Base-by-base conservation (phyloP, 2,329 filamentous ascomycete genomes). In the Neopestalotiopsis sp. region DNA sequence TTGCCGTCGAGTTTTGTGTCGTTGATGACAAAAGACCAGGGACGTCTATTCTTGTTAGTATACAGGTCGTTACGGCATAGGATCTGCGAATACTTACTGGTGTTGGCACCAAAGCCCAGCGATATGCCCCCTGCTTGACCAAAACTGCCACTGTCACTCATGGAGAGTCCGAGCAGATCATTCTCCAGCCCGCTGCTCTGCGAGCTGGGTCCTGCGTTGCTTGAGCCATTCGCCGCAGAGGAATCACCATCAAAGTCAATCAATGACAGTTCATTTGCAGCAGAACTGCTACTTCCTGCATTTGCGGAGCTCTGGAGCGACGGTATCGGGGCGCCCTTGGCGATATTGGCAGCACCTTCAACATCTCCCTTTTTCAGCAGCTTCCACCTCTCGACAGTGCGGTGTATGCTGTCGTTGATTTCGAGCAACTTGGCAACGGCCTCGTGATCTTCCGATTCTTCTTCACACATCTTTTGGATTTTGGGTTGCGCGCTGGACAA, bases 381-480 rank as follows among this genome's bases (percentile, higher is more conserved):
- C 85, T 94, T 97, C 81, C 98, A 99, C 72, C 96, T 87, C 82
- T 98, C 94, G 68, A 98, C 94, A 1, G 96, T 99, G 71, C 95
- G 90, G 78, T 98, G 94, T 88, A 99, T 99, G 82, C 95, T 98
- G 81, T 99, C 96, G 78, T 99, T 99, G 77, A 99, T 98, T 78
- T 98, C 94, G 68, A 99, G 88, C 12, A 99, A 86, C 81, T 97
- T 97, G 58, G 94, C 93, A 5, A 99, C 96, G 4, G 96, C 96
- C 83, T 98, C 96, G 71, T 94, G 91, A 77, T 99, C 96, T 71
- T 98, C 95, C 12, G 95, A 98, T 78, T 99, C 96, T 81, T 99
- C 96, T 81, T 98, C 95, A 77, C 95, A 98, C 95, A 99, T 99
- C 83, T 94, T 98, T 79, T 98, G 95, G 72, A 99, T 98, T 84